Percentiles rank a stretch among this genome's conserved stretches.
These are phyloP conservation scores for Psilocybe cubensis DNA, from an alignment of 768 basidiomycete genomes.

Conservation along the genomic window DNA sequence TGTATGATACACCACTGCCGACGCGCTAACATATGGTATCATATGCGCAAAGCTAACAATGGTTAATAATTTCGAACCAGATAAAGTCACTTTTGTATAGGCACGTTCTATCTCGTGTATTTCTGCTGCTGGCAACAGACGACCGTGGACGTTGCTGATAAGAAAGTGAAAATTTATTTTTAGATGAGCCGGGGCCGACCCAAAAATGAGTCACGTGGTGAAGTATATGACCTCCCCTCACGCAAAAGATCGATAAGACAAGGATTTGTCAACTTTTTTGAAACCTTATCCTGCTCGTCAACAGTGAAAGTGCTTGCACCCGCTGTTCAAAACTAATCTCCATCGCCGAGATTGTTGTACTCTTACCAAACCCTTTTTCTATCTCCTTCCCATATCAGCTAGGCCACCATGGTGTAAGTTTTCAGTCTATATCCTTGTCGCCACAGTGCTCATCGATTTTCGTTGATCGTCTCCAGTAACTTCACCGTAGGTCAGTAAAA, in stretches of 20 bases:
- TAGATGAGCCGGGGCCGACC: neutral
- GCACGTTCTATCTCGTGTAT: too few relatives aligned
- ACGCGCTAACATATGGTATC: too few relatives aligned
- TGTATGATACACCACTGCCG: too few relatives aligned
- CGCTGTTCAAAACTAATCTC: conserved; percentile 37
- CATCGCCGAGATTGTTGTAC: conserved; percentile 30
- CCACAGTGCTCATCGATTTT: conserved; percentile 32
- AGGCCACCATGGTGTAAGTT: conserved; percentile 83
- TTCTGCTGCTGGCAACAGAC: neutral
- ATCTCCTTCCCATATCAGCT: conserved; percentile 40
- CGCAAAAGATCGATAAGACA: conserved; percentile 43
- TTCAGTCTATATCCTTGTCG: conserved; percentile 3
- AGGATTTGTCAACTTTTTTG: conserved; percentile 35
- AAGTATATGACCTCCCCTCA: conserved; percentile 38
- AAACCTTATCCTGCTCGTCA: conserved; percentile 44
- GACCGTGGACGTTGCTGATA: neutral
- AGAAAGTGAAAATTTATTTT: neutral
- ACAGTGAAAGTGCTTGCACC: conserved; percentile 35
- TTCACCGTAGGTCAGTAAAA: conserved; percentile 79
- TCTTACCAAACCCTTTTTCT: conserved; percentile 18
- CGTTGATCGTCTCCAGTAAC: conserved; percentile 60
- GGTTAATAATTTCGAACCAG: too few relatives aligned
- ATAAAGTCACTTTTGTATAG: too few relatives aligned
- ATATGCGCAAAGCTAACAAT: too few relatives aligned
- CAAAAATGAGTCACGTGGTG: conserved; percentile 22